These are phyloP conservation scores for Penicillium nucicola DNA, from an alignment of 495 filamentous ascomycete genomes.

Conservation along the genomic window DNA sequence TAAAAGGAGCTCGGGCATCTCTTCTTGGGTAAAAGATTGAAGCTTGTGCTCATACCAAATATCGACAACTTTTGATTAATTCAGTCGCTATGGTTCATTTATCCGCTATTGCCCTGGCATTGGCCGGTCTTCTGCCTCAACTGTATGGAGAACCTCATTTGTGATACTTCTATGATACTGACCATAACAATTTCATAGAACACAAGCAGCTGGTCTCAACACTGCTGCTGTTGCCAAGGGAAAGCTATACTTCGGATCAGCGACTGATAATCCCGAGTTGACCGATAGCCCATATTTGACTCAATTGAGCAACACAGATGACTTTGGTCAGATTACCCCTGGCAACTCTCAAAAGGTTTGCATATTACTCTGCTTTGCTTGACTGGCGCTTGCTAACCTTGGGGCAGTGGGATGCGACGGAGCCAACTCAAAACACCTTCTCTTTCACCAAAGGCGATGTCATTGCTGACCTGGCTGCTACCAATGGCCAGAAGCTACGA, in stretches of 20 bases:
- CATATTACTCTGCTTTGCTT: neutral
- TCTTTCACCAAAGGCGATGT: slow-evolving; percentile 47
- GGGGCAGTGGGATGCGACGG: slow-evolving; percentile 46
- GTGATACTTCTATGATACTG: neutral
- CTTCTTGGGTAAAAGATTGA: neutral
- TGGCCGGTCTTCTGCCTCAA: slow-evolving; percentile 23
- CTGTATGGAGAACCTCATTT: slow-evolving; percentile 10
- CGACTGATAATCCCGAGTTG: slow-evolving; percentile 52
- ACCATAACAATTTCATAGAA: slow-evolving; percentile 7
- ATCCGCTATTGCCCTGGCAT: slow-evolving; percentile 16
- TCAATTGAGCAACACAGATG: slow-evolving; percentile 43
- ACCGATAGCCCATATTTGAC: slow-evolving; percentile 48
- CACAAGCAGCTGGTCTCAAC: slow-evolving; percentile 35
- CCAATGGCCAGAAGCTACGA: slow-evolving; percentile 52
- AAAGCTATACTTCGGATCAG: slow-evolving; percentile 57
- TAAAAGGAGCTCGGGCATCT: slow-evolving; percentile 1
- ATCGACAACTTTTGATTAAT: neutral
- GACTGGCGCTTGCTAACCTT: neutral
- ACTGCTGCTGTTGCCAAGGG: slow-evolving; percentile 51
- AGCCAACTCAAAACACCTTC: slow-evolving; percentile 49
- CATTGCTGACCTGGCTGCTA: slow-evolving; percentile 46
- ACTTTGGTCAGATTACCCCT: slow-evolving; percentile 59
- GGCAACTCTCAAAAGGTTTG: slow-evolving; percentile 55
- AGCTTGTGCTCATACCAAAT: neutral
- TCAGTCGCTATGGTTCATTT: slow-evolving; percentile 23